Conservation (phyloP, 345 rosid species). For the Anastatica hierochuntica region DNA sequence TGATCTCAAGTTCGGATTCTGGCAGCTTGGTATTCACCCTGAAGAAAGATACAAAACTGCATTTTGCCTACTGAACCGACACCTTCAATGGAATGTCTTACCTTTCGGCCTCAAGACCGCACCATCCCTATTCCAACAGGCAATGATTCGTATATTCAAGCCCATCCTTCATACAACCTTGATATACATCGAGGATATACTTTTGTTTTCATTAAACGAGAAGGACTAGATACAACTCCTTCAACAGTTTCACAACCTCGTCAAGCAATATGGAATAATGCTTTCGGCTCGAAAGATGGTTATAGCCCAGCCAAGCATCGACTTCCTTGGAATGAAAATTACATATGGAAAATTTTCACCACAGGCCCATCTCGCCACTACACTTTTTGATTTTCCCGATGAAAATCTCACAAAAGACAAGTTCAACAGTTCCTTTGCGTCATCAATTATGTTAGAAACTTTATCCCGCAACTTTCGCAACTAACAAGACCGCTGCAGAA, state of each 20-base stretch:
- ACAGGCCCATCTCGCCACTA: neutral
- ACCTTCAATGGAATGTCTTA: neutral
- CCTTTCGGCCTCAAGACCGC: neutral
- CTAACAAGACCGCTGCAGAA: too few relatives aligned
- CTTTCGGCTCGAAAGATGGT: neutral
- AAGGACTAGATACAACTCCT: fast-evolving
- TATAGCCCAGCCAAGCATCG: neutral
- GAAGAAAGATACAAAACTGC: neutral
- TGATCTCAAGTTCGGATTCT: too few relatives aligned
- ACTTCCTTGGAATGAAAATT: neutral
- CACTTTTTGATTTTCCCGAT: neutral
- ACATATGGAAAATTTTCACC: neutral
- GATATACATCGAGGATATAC: neutral
- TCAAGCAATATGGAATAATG: neutral
- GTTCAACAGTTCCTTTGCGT: neutral
- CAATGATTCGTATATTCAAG: neutral
- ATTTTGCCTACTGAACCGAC: neutral
- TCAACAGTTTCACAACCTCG: neutral
- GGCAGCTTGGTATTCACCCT: neutral
- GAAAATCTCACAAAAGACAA: neutral
- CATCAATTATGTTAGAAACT: too few relatives aligned
- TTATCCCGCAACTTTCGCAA: too few relatives aligned
- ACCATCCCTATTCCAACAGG: neutral
- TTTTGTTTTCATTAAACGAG: neutral
- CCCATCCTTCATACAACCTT: neutral